These are phyloP conservation scores for Ceratobasidium sp. DNA, from an alignment of 1,284 basidiomycete genomes.

Conservation along the genomic window DNA sequence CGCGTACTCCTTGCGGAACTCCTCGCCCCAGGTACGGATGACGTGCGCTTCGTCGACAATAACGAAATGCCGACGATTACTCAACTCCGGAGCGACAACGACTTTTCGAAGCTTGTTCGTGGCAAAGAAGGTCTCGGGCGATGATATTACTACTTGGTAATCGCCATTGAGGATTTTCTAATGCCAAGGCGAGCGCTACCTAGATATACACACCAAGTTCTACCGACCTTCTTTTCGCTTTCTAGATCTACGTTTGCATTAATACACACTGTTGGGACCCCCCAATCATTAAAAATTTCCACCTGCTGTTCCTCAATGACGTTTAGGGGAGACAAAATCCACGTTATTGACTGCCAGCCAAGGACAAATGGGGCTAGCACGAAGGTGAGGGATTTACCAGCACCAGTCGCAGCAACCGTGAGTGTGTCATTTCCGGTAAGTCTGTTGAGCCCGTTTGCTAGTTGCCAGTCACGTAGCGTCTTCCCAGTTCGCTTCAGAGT, in stretches of 20 bases:
- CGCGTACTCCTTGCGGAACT: not conserved
- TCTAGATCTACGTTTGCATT: not conserved
- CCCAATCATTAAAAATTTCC: not conserved
- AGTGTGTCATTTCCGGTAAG: not conserved
- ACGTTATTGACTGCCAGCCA: not conserved
- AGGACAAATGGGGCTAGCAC: not conserved
- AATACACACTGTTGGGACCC: not conserved
- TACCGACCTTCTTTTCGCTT: not conserved
- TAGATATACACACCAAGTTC: not conserved
- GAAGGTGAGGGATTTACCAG: conserved; percentile 18
- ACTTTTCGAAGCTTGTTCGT: conserved; percentile 15
- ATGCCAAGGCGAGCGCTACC: not conserved
- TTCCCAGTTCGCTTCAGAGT: not conserved
- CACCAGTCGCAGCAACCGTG: not conserved
- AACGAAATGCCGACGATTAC: not conserved
- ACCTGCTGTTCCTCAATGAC: conserved; percentile 13
- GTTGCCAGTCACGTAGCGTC: not conserved
- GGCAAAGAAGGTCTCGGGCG: not conserved
- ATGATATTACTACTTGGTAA: conserved; percentile 22
- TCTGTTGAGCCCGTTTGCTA: not conserved
- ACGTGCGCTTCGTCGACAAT: conserved; percentile 19
- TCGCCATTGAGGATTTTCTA: conserved; percentile 8
- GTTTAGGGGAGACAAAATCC: conserved; percentile 9
- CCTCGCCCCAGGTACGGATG: not conserved
- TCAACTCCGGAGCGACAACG: not conserved